Conservation (phyloP, 1,139 yeast species). For the Diutina rugosa region DNA sequence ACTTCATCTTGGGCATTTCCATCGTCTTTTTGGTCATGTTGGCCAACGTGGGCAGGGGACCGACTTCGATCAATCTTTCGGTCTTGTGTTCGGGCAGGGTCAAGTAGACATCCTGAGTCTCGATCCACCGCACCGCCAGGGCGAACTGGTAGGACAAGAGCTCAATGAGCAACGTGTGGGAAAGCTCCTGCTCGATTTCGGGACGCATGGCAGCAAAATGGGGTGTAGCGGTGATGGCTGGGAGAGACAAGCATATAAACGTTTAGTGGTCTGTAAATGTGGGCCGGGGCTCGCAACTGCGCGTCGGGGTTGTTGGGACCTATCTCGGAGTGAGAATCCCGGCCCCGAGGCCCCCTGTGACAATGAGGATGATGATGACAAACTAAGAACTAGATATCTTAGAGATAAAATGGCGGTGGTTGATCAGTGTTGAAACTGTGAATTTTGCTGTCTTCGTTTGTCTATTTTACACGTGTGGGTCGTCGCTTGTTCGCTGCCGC, state of each 20-base stretch:
- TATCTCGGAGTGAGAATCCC: no score
- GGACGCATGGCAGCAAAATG: slow-evolving; percentile 60
- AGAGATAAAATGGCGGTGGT: no score
- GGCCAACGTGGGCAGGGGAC: slow-evolving; percentile 96
- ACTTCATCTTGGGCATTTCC: slow-evolving; percentile 80
- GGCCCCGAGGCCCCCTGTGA: no score
- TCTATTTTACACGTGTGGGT: no score
- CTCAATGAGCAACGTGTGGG: slow-evolving; percentile 89
- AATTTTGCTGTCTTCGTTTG: no score
- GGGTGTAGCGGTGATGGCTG: neutral
- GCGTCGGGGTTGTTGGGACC: no score
- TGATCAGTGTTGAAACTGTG: no score
- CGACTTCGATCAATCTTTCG: slow-evolving; percentile 94
- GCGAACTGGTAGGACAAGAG: slow-evolving; percentile 97
- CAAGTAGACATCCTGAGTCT: slow-evolving; percentile 94
- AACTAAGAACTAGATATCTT: no score
- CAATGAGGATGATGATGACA: no score
- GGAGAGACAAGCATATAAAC: neutral
- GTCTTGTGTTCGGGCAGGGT: slow-evolving; percentile 67
- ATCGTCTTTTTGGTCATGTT: slow-evolving; percentile 98
- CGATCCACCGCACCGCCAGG: slow-evolving; percentile 99
- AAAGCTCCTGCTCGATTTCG: slow-evolving; percentile 94
- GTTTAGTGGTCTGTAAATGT: neutral
- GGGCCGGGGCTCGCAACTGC: no score
- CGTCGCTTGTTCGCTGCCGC: neutral